phyloP scores from a whole-genome alignment of 1,139 yeast genomes.

The Eremothecium gossypii region DNA sequence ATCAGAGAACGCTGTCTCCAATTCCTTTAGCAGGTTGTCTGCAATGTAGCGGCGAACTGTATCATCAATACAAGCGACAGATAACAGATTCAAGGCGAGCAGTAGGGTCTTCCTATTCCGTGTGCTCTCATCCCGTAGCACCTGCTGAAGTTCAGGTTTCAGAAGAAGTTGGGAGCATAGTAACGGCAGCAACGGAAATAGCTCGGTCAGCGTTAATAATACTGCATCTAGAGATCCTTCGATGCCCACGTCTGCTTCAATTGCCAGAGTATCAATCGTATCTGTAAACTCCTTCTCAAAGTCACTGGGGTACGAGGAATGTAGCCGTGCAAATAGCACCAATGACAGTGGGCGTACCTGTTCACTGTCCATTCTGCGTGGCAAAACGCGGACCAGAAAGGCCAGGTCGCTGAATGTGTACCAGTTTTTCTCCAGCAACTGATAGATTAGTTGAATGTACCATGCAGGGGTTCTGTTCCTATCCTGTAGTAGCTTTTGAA shows the following conservation, averaged over 20 bases:
- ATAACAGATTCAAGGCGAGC: slow-evolving; percentile 16
- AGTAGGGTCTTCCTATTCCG: slow-evolving; percentile 11
- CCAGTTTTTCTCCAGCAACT: slow-evolving; percentile 16
- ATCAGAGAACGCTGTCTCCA: slow-evolving; percentile 18
- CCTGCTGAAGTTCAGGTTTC: slow-evolving; percentile 18
- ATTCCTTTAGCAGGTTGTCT: slow-evolving; percentile 18
- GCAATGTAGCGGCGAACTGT: slow-evolving; percentile 22
- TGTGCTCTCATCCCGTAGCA: slow-evolving; percentile 13
- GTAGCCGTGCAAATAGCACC: slow-evolving; percentile 17
- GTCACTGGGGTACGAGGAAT: slow-evolving; percentile 11
- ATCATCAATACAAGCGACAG: slow-evolving; percentile 28
- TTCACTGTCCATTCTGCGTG: slow-evolving; percentile 15
- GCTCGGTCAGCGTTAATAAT: slow-evolving; percentile 17
- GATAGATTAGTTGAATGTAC: slow-evolving; percentile 15
- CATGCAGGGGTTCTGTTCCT: slow-evolving; percentile 16
- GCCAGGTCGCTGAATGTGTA: slow-evolving; percentile 17
- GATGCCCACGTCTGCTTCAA: slow-evolving; percentile 22
- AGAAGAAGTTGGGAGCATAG: slow-evolving; percentile 23
- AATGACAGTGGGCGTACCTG: slow-evolving; percentile 20
- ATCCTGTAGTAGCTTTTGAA: slow-evolving; percentile 15
- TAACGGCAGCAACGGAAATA: slow-evolving; percentile 24
- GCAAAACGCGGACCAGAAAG: slow-evolving; percentile 18
- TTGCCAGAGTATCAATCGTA: slow-evolving; percentile 17
- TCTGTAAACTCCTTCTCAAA: slow-evolving; percentile 15
- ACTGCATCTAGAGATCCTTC: slow-evolving; percentile 18